phyloP scores from a whole-genome alignment of 169 alveolate species.

The Plasmodium sp. region DNA sequence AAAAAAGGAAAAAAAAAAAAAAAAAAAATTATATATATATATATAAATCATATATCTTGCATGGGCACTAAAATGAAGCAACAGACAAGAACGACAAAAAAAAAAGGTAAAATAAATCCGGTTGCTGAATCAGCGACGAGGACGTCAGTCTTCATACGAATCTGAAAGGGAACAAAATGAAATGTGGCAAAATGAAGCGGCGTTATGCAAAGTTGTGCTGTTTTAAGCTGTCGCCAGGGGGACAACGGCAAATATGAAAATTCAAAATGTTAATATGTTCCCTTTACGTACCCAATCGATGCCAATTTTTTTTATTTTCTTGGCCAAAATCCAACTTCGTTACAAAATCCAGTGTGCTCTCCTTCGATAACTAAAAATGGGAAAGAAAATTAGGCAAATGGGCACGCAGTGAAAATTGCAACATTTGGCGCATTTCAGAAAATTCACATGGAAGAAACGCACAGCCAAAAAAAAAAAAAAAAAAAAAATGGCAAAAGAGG shows the following conservation, averaged over 20 bases:
- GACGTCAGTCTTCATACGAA: constrained; percentile 24
- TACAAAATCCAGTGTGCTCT: constrained; percentile 59
- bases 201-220: neutral
- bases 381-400: neutral
- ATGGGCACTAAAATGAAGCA: neutral
- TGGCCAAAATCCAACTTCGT: constrained; percentile 59
- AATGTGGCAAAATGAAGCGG: neutral
- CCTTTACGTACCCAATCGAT: constrained; percentile 18
- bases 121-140: neutral
- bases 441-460: neutral
- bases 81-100: neutral
- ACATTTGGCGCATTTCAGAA: neutral
- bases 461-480: neutral
- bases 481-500: neutral
- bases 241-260: neutral
- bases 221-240: neutral
- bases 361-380: constrained; percentile 58
- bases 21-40: neutral
- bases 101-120: neutral
- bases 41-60: neutral
- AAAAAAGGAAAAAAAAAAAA: neutral
- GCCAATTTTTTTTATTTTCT: constrained; percentile 68
- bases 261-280: neutral
- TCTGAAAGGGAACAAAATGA: neutral
- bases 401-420: neutral